Percentiles rank a stretch among this genome's conserved stretches.
These are phyloP conservation scores for Ceratocystiopsis sp. DNA, from an alignment of 2,329 filamentous ascomycete genomes.

Conservation along the genomic window DNA sequence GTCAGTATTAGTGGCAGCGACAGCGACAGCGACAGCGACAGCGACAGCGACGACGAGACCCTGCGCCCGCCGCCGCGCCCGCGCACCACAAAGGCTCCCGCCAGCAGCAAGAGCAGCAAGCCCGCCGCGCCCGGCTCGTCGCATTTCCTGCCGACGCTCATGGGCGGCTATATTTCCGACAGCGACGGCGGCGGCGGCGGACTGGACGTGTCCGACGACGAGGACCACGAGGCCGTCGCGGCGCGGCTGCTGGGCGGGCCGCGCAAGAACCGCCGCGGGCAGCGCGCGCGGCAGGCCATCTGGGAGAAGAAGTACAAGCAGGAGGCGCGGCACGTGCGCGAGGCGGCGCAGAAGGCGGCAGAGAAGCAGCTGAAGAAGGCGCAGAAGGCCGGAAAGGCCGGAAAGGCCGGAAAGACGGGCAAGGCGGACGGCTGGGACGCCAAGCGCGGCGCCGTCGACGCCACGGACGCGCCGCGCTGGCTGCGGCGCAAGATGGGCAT, in stretches of 20 bases:
- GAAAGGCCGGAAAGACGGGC: constrained; percentile 19
- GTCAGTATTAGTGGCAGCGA: background rate
- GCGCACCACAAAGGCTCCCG: background rate
- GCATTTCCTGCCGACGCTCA: constrained; percentile 57
- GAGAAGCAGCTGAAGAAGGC: constrained; percentile 25
- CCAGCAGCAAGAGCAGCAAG: background rate
- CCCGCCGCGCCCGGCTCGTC: constrained; percentile 18
- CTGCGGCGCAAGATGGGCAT: constrained; percentile 12
- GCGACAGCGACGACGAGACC: background rate
- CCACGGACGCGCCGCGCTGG: constrained; percentile 28
- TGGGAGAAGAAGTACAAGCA: constrained; percentile 67
- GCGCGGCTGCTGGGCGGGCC: constrained; percentile 27
- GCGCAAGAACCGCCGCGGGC: constrained; percentile 55
- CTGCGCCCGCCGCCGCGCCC: constrained; percentile 4
- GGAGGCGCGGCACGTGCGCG: constrained; percentile 46
- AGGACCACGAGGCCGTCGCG: constrained; percentile 45
- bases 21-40: background rate
- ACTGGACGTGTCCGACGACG: constrained; percentile 13
- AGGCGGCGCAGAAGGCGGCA: constrained; percentile 13
- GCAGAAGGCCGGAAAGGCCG: constrained; percentile 33
- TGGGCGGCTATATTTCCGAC: constrained; percentile 66
- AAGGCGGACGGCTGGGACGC: constrained; percentile 34
- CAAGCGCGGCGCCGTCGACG: constrained; percentile 35
- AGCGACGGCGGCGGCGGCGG: constrained; percentile 51
- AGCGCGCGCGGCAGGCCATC: constrained; percentile 61